These are phyloP conservation scores for Blastobotrys indianensis DNA, from an alignment of 1,139 yeast genomes.

Conservation along the genomic window DNA sequence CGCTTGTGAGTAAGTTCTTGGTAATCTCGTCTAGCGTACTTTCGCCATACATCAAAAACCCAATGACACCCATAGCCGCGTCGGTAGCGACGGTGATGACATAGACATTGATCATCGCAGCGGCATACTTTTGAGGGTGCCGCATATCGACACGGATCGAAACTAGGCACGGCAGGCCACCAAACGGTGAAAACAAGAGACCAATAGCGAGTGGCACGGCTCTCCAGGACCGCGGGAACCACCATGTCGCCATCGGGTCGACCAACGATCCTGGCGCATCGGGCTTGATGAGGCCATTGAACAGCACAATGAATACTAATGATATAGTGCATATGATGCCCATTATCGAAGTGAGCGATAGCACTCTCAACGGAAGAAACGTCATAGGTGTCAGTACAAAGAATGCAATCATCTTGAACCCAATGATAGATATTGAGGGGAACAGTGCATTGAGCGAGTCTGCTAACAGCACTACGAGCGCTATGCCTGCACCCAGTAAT, in stretches of 20 bases:
- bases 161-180: constrained; percentile 85
- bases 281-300: constrained; percentile 56
- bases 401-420: constrained; percentile 55
- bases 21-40: constrained; percentile 75
- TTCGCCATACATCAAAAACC: constrained; percentile 82
- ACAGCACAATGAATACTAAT: constrained; percentile 51
- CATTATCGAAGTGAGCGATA: constrained; percentile 64
- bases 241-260: constrained; percentile 41
- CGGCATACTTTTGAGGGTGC: constrained; percentile 53
- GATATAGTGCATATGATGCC: constrained; percentile 71
- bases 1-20: constrained; percentile 59
- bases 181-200: constrained; percentile 81
- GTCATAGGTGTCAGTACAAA: constrained; percentile 56
- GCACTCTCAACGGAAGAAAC: constrained; percentile 63
- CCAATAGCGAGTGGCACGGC: constrained; percentile 61
- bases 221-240: constrained; percentile 47
- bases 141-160: constrained; percentile 78
- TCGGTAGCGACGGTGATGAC: constrained; percentile 67
- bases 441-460: constrained; percentile 70
- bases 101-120: constrained; percentile 52
- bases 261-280: constrained; percentile 63
- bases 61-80: constrained; percentile 67
- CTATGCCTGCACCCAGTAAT: constrained; percentile 69
- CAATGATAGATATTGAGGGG: constrained; percentile 43
- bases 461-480: constrained; percentile 73